Evolutionary conservation across 176 grass and related monocot species (phyloP), one percentile per base, ranked within the genome.

Genomic region (Lolium rigidum): DNA sequence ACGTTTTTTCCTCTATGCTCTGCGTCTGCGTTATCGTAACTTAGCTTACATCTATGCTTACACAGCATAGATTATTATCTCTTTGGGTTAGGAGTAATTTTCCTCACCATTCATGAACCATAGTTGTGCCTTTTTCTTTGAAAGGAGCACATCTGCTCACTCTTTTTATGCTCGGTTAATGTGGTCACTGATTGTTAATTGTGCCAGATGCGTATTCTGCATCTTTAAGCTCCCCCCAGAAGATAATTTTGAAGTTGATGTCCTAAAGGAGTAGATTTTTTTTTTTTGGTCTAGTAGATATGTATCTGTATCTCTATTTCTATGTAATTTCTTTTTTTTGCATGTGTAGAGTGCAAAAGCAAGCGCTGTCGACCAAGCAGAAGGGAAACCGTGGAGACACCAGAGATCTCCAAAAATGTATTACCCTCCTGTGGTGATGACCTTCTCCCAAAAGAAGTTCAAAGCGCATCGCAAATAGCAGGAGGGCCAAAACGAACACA

Each of bases 301-400:
- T 72, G 16, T 31, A 10, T 68, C 15, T 78, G 8, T 80, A 52
- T 74, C 46, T 61, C 41, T 1, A 66, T 54, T 55, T 78, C 10
- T 74, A 43, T 75, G n/a, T 9, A 44, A 68, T 81, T 81, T 73
- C 9, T 75, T 18, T 72, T 66, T 84, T 74, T 25, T 28, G 15
- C 5, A 11, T 38, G 10, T 84, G 14, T 84, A 97, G 94, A 83
- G 55, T 84, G 70, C 60, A 78, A 79, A 50, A 85, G 64, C 66
- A 92, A 87, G 61, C 13, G 46, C 71, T 25, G 58, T 85, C 82
- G 54, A 77, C 88, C 81, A 63, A 77, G 55, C 76, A 85, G 57
- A 83, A 87, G 16, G 16, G 47, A 71, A 90, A 79, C 56, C 78
- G 31, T 41, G 25, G 93, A 69, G 46, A 85, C 6, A 3, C 15